Evolutionary conservation across 768 basidiomycete genomes (phyloP), one percentile per base, ranked within the genome.

Genomic region (Russula emetica): DNA sequence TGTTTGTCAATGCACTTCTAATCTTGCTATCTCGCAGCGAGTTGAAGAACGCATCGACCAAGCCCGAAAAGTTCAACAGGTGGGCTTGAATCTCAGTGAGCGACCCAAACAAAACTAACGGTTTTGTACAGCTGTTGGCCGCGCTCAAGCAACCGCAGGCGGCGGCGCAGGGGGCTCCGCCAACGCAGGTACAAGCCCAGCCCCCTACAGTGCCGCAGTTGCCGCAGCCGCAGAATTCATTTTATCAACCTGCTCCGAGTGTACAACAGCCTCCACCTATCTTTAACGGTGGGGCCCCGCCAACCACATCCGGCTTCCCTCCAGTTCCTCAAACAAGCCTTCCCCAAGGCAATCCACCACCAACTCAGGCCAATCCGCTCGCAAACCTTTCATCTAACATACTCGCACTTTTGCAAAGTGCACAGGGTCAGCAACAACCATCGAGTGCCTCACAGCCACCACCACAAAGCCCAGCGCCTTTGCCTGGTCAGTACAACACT

Each of bases 1-100:
- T 34, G 0, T 2, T 16, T 20, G 32, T 20, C 32, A 42, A 36
- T 26, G 52, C 20, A 13, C 13, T 8, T 55, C 30, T 61, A 36
- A 65, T 47, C 36, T 13, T 24, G n/a, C 55, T 22, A 13, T 53
- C 18, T 34, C 49, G 6, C 38, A 85, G 82, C 76, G 80, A 45
- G 73, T 77, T 13, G 90, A 94, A 62, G 91, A 94, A 55, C 87
- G 92, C 14, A 78, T 95, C 22, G 93, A 95, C 70, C 90, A 94
- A 78, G 92, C 92, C 9, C 83, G 86, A 60, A 88, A 83, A 74
- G 91, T 94, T 10, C 92, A 94, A 71, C 89, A 92, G 69, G 83
- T 85, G 18, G 22, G 34, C 55, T 56, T 8, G 1, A 40, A 40
- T n/a, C 20, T 42, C 10, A 16, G 13, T 11, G 32, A 24, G 40